A percentile compares a stretch with the other conserved stretches of the same genome.
Evolutionary conservation across 1,284 basidiomycete genomes (phyloP).

Genomic region (Tylopilus sp.): DNA sequence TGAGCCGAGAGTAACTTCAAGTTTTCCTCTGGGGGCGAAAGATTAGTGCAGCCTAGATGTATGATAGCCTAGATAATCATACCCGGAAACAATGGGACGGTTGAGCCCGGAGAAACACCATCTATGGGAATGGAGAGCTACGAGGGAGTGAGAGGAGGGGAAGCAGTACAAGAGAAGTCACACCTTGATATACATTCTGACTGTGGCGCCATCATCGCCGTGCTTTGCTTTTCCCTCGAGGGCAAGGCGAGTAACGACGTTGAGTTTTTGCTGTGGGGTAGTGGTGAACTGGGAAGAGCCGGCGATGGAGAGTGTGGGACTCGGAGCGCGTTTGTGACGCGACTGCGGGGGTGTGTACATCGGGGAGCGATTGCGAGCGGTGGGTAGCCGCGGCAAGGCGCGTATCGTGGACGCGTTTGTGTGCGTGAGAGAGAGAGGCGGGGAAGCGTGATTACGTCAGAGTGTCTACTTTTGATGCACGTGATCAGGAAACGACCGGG

Average conservation of each 20-base stretch:
- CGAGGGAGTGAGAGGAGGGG: conserved; percentile 3
- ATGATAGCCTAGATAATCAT: conserved; percentile 13
- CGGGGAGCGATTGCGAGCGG: neutral
- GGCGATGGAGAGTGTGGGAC: conserved; percentile 41
- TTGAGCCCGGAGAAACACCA: conserved; percentile 56
- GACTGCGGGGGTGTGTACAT: conserved; percentile 22
- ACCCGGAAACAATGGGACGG: conserved; percentile 72
- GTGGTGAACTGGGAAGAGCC: conserved; percentile 36
- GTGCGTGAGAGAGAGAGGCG: conserved; percentile 13
- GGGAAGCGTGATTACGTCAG: neutral
- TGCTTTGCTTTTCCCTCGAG: conserved; percentile 70
- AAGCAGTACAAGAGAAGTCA: conserved; percentile 9
- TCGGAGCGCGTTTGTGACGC: conserved; percentile 37
- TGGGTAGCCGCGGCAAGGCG: conserved; percentile 2
- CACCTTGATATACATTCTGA: conserved; percentile 76
- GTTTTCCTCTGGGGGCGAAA: conserved; percentile 57
- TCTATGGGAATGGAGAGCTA: conserved; percentile 69
- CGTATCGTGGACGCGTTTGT: conserved; percentile 23
- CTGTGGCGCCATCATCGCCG: conserved; percentile 57
- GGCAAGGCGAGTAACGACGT: conserved; percentile 67
- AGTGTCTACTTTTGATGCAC: conserved; percentile 2
- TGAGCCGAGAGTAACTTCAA: conserved; percentile 66
- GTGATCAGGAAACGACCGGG: conserved; percentile 24
- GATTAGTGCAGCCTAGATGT: conserved; percentile 3
- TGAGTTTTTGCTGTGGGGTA: conserved; percentile 47